Percentiles rank a stretch among this genome's conserved stretches.
phyloP scores from a whole-genome alignment of 495 filamentous ascomycete genomes.

The Penicillium chermesinum region DNA sequence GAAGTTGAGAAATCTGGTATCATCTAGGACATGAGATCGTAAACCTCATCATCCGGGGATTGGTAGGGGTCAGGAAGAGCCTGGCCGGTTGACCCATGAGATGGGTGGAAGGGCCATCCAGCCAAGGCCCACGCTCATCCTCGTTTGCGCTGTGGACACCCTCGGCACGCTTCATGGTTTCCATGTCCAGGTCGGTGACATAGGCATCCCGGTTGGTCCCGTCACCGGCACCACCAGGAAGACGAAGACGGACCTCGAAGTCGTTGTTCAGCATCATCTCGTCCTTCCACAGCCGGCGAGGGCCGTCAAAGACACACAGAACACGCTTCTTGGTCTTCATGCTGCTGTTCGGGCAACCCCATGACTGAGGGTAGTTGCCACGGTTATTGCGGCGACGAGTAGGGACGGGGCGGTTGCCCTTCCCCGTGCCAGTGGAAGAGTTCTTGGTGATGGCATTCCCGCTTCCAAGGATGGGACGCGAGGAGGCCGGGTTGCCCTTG shows the following conservation, averaged over 20 bases:
- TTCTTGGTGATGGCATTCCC: slow-evolving; percentile 46
- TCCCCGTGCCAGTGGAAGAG: slow-evolving; percentile 22
- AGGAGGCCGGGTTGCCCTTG: slow-evolving; percentile 30
- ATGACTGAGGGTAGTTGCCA: slow-evolving; percentile 85
- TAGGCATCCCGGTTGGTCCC: slow-evolving; percentile 56
- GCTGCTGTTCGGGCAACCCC: slow-evolving; percentile 83
- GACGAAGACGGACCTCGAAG: slow-evolving; percentile 83
- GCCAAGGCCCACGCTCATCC: slow-evolving; percentile 80
- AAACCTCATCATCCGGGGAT: slow-evolving; percentile 30
- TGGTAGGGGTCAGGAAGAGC: slow-evolving; percentile 30
- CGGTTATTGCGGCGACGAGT: slow-evolving; percentile 75
- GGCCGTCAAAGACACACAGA: slow-evolving; percentile 86
- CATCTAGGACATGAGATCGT: slow-evolving; percentile 37
- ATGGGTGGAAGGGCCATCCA: slow-evolving; percentile 35
- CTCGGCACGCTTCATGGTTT: slow-evolving; percentile 80
- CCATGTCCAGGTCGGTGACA: slow-evolving; percentile 88
- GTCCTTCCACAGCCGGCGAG: slow-evolving; percentile 86
- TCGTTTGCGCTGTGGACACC: slow-evolving; percentile 70
- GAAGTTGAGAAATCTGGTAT: slow-evolving; percentile 4
- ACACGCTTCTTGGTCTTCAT: slow-evolving; percentile 99
- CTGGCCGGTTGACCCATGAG: slow-evolving; percentile 40
- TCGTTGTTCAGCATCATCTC: slow-evolving; percentile 98
- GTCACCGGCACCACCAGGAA: slow-evolving; percentile 59
- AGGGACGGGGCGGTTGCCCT: slow-evolving; percentile 40
- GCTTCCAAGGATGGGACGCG: slow-evolving; percentile 46